A percentile compares a stretch with the other conserved stretches of the same genome.
These are phyloP conservation scores for Sanguinoderma infundibulare DNA, from an alignment of 1,284 basidiomycete genomes.

Conservation along the genomic window DNA sequence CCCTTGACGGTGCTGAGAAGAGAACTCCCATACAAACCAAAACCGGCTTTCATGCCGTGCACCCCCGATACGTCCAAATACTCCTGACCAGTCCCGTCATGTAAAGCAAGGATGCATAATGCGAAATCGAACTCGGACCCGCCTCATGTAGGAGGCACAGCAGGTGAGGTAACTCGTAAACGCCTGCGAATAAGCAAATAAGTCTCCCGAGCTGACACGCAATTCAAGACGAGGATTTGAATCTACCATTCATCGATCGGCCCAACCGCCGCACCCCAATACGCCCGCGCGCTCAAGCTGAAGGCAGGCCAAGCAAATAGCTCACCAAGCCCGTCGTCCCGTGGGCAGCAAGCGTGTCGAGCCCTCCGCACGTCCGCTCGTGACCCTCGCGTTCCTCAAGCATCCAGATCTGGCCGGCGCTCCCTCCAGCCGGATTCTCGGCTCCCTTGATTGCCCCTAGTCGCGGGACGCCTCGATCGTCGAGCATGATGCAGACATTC, in stretches of 20 bases:
- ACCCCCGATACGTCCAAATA: too few species aligned
- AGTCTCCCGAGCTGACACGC: not conserved
- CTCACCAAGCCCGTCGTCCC: constrained; percentile 7
- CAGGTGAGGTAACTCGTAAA: not conserved
- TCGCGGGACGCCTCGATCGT: not conserved
- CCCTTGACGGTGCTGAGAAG: too few species aligned
- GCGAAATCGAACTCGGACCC: not conserved
- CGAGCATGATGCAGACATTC: not conserved
- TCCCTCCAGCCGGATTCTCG: not conserved
- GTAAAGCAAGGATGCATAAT: not conserved
- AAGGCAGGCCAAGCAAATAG: constrained; percentile 3
- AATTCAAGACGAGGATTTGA: not conserved
- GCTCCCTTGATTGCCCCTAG: not conserved
- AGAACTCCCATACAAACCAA: too few species aligned
- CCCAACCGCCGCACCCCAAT: not conserved
- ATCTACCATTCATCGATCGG: not conserved
- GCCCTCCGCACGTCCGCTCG: not conserved
- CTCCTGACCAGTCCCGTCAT: not conserved
- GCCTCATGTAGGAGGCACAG: not conserved
- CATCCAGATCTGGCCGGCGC: not conserved
- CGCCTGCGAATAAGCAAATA: not conserved
- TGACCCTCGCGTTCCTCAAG: not conserved
- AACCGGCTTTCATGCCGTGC: too few species aligned
- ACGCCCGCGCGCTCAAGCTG: not conserved
- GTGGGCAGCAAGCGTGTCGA: not conserved